Evolutionary conservation across 306 rosid genomes (phyloP).

Genomic region (Cercis canadensis): DNA sequence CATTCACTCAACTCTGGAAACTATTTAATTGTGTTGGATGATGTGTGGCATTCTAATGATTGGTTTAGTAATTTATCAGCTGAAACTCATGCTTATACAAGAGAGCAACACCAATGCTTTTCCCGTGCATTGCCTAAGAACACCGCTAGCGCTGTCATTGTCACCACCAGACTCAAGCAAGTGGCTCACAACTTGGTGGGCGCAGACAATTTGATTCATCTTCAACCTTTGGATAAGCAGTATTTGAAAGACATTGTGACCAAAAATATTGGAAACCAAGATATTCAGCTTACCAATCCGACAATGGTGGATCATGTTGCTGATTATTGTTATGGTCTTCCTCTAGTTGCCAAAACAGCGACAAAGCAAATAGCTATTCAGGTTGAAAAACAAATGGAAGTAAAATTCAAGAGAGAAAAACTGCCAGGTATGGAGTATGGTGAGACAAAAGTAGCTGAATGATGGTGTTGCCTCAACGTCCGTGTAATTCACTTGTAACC

Average conservation of each 20-base stretch:
- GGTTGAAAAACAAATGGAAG: too few relatives aligned
- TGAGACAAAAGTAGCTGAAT: too few relatives aligned
- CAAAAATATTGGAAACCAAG: too few relatives aligned
- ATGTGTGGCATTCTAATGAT: background rate
- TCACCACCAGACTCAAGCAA: background rate
- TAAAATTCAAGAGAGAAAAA: too few relatives aligned
- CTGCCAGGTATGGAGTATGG: too few relatives aligned
- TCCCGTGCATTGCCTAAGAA: background rate
- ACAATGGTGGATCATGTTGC: background rate
- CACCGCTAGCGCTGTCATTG: background rate
- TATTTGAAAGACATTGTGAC: background rate
- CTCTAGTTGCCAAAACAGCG: constrained; percentile 21
- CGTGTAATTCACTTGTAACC: too few relatives aligned
- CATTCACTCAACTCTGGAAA: background rate
- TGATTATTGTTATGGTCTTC: constrained; percentile 19
- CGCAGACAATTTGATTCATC: background rate
- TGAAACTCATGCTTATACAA: background rate
- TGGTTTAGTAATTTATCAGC: background rate
- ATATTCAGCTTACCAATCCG: too few relatives aligned
- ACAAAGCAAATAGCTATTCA: too few relatives aligned
- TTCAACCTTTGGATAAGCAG: background rate
- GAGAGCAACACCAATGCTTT: too few relatives aligned
- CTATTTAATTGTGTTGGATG: background rate
- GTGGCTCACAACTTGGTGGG: background rate
- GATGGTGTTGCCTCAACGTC: too few relatives aligned